phyloP scores from a whole-genome alignment of 805 yeast species.

The Metschnikowia noctiluminum region DNA sequence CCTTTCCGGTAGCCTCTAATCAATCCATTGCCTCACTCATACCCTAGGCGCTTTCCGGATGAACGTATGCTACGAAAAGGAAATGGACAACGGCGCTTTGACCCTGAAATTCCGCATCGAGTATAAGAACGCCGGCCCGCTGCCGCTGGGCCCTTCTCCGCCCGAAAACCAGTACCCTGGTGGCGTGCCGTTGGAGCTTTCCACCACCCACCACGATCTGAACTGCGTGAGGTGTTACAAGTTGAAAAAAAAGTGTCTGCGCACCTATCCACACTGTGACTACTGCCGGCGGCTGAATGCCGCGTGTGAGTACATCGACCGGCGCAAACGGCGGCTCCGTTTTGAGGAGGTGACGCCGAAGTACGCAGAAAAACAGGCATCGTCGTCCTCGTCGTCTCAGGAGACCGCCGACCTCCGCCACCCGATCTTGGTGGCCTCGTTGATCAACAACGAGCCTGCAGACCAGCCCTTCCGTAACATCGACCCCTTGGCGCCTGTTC shows the following conservation, averaged over 20 bases:
- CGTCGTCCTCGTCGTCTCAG: background rate
- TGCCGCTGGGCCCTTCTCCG: background rate
- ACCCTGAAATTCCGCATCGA: constrained; percentile 34
- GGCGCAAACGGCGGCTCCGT: constrained; percentile 25
- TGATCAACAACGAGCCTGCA: constrained; percentile 12
- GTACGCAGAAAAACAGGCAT: background rate
- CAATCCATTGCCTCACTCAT: background rate
- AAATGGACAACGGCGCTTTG: constrained; percentile 39
- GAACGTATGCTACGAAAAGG: constrained; percentile 37
- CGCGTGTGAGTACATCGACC: constrained; percentile 35
- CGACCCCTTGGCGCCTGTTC: constrained; percentile 8
- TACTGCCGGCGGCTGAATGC: constrained; percentile 35
- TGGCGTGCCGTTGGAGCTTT: constrained; percentile 7
- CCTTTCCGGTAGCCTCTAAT: no score
- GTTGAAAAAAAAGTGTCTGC: constrained; percentile 40
- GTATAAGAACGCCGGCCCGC: background rate
- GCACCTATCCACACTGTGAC: constrained; percentile 36
- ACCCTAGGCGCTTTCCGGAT: constrained; percentile 12
- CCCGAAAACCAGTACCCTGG: constrained; percentile 6
- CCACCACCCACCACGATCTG: constrained; percentile 30
- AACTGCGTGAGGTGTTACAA: constrained; percentile 41
- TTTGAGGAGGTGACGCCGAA: constrained; percentile 5
- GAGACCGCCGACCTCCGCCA: background rate
- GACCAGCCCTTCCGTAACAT: constrained; percentile 15
- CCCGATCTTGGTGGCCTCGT: constrained; percentile 11